Evolutionary conservation across 1,139 yeast genomes (phyloP).

Genomic region (Saccharomyces hybrid): DNA sequence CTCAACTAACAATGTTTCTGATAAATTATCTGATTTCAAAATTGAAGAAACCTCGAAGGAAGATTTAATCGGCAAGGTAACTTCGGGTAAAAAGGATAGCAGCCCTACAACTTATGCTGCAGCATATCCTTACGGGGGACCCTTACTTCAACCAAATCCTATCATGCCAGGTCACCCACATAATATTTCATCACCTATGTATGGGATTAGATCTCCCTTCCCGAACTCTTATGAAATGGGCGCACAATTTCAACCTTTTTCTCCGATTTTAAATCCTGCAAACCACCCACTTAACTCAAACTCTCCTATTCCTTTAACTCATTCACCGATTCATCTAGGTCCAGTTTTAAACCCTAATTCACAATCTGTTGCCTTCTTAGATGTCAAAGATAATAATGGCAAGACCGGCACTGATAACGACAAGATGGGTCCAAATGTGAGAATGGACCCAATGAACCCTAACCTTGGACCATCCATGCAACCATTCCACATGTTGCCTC

Average conservation of each 20-base stretch:
- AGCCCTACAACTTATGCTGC: conserved; percentile 21
- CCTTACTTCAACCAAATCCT: conserved; percentile 29
- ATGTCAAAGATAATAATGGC: conserved; percentile 1
- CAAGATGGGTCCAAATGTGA: conserved; percentile 4
- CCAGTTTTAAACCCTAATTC: conserved; percentile 8
- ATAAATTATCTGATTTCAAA: conserved; percentile 1
- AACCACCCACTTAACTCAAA: conserved; percentile 18
- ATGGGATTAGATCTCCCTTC: conserved; percentile 29
- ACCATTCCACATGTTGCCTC: conserved; percentile 15
- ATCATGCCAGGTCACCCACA: conserved; percentile 24
- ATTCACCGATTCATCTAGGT: conserved; percentile 16
- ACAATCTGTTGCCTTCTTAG: conserved; percentile 5
- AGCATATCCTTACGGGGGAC: conserved; percentile 33
- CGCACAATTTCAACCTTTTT: conserved; percentile 30
- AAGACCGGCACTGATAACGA: conserved; percentile 2
- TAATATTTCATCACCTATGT: conserved; percentile 17
- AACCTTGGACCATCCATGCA: conserved; percentile 5
- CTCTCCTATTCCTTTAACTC: conserved; percentile 22
- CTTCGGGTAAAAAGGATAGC: background rate
- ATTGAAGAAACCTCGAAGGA: conserved; percentile 4
- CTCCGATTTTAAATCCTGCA: conserved; percentile 22
- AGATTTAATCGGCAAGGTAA: conserved; percentile 3
- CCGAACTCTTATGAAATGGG: conserved; percentile 30
- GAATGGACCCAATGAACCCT: conserved; percentile 9
- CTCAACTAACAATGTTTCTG: conserved; percentile 4